Evolutionary conservation across 2,329 filamentous ascomycete species (phyloP), one percentile per base, ranked within the genome.

Genomic region (Phyllosticta citribraziliensis): DNA sequence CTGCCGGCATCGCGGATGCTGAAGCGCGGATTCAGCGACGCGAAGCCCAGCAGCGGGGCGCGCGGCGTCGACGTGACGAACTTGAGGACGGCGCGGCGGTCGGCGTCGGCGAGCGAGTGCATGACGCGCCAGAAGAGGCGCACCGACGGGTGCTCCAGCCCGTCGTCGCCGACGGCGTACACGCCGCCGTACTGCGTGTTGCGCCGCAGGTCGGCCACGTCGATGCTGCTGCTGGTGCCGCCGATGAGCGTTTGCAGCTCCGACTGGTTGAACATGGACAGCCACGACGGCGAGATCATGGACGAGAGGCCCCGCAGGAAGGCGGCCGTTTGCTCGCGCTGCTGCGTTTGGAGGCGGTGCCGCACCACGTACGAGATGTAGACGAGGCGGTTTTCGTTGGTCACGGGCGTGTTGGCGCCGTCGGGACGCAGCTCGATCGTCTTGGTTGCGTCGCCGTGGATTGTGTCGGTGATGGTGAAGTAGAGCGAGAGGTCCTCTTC

Each of bases 191-290:
- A 99, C 2, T 84, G 75, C 0, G 94, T 97, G 74, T 97, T 89
- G 59, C 80, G 80, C 24, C 92, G 85, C 51, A 97, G 80, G 72
- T 99, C 94, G 27, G 88, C 84, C 40, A 99, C 82, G 69, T 97
- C 88, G 62, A 99, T 95, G 64, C 89, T 86, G 10, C 87, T 87
- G 27, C 86, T 87, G 67, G 96, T 91, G 52, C 94, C 94, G 58
- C 91, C 90, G 17, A 99, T 88, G 5, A 99, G 85, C 1, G 90
- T 94, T 75, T 97, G 94, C 4, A 99, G 82, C 73, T 99, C 94
- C 2, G 85, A 85, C 72, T 97, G 93, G 73, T 99, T 99, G 79
- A 99, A 99, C 94, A 99, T 97, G 68, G 88, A 91, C 4, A 99
- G 82, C 94, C 94, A 99, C 3, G 85, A 84, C 0, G 93, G 92